Conservation (phyloP, 768 basidiomycete genomes). For the Hysterangium stoloniferum region DNA sequence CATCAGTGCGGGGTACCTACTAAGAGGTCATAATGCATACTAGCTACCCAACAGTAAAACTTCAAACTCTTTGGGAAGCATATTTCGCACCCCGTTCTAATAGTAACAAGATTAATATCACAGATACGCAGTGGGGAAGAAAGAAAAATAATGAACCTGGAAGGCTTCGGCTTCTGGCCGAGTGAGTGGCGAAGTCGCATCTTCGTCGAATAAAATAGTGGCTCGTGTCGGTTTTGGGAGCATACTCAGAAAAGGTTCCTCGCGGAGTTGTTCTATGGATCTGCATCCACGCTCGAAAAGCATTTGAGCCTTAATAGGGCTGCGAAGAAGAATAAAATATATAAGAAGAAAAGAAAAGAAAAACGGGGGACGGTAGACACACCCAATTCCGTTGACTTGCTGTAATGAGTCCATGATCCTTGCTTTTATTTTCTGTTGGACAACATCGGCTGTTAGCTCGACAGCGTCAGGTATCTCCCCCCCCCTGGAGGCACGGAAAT, state of each 20-base stretch:
- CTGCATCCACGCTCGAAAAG: slow-evolving; percentile 4
- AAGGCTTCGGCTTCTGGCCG: slow-evolving; percentile 37
- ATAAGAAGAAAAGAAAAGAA: background rate
- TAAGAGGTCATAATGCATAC: slow-evolving; percentile 32
- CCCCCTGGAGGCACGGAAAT: background rate
- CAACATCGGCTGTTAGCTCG: too few species aligned
- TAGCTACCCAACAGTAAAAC: slow-evolving; percentile 46
- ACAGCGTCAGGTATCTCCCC: too few species aligned
- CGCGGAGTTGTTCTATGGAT: slow-evolving; percentile 6
- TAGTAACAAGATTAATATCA: background rate
- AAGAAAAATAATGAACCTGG: slow-evolving; percentile 29
- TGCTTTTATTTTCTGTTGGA: background rate
- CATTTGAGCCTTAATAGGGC: slow-evolving; percentile 4
- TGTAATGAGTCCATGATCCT: slow-evolving; percentile 6
- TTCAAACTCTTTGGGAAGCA: slow-evolving; percentile 41
- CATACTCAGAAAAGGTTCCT: background rate
- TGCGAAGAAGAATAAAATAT: background rate
- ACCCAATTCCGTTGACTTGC: slow-evolving; percentile 8
- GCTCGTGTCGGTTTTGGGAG: background rate
- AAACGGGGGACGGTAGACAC: too few species aligned
- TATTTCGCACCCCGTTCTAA: slow-evolving; percentile 43
- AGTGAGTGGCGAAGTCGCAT: slow-evolving; percentile 19
- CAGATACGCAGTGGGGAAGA: background rate
- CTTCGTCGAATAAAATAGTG: background rate
- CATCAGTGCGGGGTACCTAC: background rate